A percentile compares a stretch with the other conserved stretches of the same genome.
phyloP scores from a whole-genome alignment of 768 basidiomycete genomes.

The Trametes coccinea region DNA sequence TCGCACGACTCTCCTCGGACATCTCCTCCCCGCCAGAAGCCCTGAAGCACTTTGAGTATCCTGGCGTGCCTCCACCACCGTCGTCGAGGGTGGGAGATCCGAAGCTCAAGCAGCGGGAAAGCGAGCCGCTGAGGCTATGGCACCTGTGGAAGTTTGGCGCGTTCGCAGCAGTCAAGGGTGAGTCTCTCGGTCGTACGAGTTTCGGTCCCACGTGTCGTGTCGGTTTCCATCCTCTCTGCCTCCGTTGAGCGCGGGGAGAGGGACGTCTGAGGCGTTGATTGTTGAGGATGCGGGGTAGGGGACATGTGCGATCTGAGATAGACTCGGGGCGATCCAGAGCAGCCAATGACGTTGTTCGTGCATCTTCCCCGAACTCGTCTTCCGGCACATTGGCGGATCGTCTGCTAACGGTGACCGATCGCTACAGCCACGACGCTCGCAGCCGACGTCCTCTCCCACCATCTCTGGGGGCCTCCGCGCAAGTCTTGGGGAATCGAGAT shows the following conservation, averaged over 20 bases:
- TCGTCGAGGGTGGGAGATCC: slow-evolving; percentile 69
- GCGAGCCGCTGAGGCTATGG: slow-evolving; percentile 60
- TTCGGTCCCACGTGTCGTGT: not conserved
- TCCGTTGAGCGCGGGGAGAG: not conserved
- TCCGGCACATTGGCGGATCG: slow-evolving; percentile 36
- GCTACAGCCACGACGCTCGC: slow-evolving; percentile 46
- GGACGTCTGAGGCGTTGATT: not conserved
- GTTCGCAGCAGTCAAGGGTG: slow-evolving; percentile 64
- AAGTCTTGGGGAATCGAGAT: slow-evolving; percentile 95
- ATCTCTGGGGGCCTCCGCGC: slow-evolving; percentile 83
- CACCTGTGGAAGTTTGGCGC: slow-evolving; percentile 64
- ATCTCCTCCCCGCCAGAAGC: slow-evolving; percentile 27
- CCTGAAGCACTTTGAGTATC: slow-evolving; percentile 58
- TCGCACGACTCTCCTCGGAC: not conserved
- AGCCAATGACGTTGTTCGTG: not conserved
- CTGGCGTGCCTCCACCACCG: slow-evolving; percentile 66
- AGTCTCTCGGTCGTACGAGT: not conserved
- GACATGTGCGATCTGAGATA: slow-evolving; percentile 5
- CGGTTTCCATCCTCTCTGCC: not conserved
- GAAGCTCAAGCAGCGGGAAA: slow-evolving; percentile 58
- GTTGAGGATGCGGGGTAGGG: slow-evolving; percentile 1
- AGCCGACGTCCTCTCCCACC: slow-evolving; percentile 72
- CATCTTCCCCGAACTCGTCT: slow-evolving; percentile 29
- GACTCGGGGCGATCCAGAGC: not conserved
- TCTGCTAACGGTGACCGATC: slow-evolving; percentile 3